Percentiles rank a stretch among this genome's conserved stretches.
These are phyloP conservation scores for Pestalotiopsis sp. DNA, from an alignment of 2,329 filamentous ascomycete species.

Conservation along the genomic window DNA sequence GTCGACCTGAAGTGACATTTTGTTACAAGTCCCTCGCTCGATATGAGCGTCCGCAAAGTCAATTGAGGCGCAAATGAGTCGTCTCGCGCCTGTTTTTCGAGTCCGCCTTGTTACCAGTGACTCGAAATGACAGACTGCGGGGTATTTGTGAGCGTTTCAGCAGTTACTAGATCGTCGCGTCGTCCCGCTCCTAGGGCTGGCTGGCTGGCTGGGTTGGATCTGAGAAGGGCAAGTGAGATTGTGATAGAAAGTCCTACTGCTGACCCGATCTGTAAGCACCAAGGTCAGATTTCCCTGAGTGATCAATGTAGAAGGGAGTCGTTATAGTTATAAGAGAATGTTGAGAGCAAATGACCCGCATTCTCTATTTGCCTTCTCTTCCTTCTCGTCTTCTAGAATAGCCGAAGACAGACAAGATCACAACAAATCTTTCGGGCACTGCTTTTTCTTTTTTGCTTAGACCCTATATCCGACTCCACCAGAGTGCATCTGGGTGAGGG, in stretches of 20 bases:
- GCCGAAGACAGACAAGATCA: neutral
- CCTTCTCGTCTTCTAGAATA: neutral
- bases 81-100: neutral
- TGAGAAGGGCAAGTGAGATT: neutral
- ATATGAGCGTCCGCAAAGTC: neutral
- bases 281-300: neutral
- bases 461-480: neutral
- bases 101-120: neutral
- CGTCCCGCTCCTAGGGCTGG: constrained; percentile 4
- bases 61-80: neutral
- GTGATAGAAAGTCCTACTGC: neutral
- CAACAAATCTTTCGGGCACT: neutral
- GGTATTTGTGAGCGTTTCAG: neutral
- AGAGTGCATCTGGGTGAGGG: constrained; percentile 1
- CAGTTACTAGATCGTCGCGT: neutral
- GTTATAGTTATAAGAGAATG: neutral
- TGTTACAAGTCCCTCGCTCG: neutral
- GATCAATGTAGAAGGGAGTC: neutral
- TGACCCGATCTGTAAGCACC: neutral
- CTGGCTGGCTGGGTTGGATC: neutral
- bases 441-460: neutral
- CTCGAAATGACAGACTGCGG: neutral
- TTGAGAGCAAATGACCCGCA: neutral
- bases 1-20: constrained; percentile 56
- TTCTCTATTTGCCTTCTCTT: neutral